Evolutionary conservation across 768 basidiomycete genomes (phyloP), one percentile per base, ranked within the genome.

Genomic region (Lactarius trivialis): DNA sequence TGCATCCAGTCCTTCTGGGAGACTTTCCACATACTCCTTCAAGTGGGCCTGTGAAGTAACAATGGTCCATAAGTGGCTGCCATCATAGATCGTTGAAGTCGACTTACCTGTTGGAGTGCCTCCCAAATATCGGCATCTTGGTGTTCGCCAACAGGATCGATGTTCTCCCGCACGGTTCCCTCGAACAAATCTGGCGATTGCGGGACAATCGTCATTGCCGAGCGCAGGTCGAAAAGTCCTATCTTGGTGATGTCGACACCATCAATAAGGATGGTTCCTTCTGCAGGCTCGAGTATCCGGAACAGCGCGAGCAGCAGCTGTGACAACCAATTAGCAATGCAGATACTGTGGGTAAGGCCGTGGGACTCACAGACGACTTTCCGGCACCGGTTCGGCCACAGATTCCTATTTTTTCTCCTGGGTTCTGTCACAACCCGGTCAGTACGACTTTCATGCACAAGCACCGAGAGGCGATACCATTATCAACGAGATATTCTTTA

Each of bases 321-420:
- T 43, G 17, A 36, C 32, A 57, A 33, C 30, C 1, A 19, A 36
- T 59, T 1, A 56, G 60, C 56, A 68, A 34, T 34, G 17, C 49
- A 11, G 17, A 50, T 5, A 24, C 52, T 15, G 53, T 36, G 1
- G 9, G 2, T n/a, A n/a, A 6, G 17, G 12, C 1, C 3, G 33
- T n/a, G n/a, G 32, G 0, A 59, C 81, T 65, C 66, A 88, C 87
- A 1, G 88, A 86, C 39, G 87, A 89, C 74, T 90, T 90, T 64
- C 89, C 82, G 70, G 86, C 80, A 21, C 91, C 94, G 5, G 94
- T 96, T 64, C 90, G 73, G 3, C 90, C 91, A 72, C 87, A 83
- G 5, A 97, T 85, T n/a, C 96, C 96, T 50, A 96, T 83, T 73
- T 94, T 96, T 71, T 95, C 90, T 51, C 81, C 83, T 0, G 89